These are phyloP conservation scores for Xerocomellus dryophilus DNA, from an alignment of 768 basidiomycete species.

Conservation along the genomic window DNA sequence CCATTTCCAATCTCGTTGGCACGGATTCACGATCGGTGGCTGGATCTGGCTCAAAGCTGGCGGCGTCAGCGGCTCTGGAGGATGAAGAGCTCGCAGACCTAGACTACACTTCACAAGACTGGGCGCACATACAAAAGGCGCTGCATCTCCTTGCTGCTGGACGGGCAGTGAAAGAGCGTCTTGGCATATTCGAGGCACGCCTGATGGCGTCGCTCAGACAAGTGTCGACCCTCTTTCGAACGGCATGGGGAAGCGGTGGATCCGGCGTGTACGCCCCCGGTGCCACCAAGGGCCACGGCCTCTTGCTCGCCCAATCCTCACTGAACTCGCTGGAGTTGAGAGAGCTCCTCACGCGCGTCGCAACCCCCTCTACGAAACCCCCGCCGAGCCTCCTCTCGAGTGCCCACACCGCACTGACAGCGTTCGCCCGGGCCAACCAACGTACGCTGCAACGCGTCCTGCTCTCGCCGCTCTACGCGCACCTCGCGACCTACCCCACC, in stretches of 20 bases:
- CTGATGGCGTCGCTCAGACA: constrained; percentile 58
- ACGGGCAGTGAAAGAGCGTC: constrained; percentile 65
- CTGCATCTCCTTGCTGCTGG: constrained; percentile 83
- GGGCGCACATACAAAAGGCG: constrained; percentile 79
- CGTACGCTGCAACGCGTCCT: constrained; percentile 77
- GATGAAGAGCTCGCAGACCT: constrained; percentile 70
- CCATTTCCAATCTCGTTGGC: constrained; percentile 42
- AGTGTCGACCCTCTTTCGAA: constrained; percentile 56
- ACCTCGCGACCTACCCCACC: constrained; percentile 68
- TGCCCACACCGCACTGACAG: constrained; percentile 53
- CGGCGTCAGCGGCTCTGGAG: constrained; percentile 20
- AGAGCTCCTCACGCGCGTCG: constrained; percentile 33
- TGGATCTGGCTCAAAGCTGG: constrained; percentile 32
- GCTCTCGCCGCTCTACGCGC: constrained; percentile 73
- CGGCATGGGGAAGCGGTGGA: constrained; percentile 50
- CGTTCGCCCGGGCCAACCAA: constrained; percentile 74
- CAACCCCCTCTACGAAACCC: constrained; percentile 16
- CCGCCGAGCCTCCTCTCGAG: constrained; percentile 45
- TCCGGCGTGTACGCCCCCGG: constrained; percentile 53
- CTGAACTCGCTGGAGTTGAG: constrained; percentile 78
- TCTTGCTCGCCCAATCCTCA: constrained; percentile 77
- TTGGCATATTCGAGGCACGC: constrained; percentile 66
- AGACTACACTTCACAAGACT: constrained; percentile 88
- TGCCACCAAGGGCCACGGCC: constrained; percentile 62
- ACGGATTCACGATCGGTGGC: constrained; percentile 26